Evolutionary conservation across 169 alveolate genomes (phyloP).

Genomic region (Eimeria tenella): DNA sequence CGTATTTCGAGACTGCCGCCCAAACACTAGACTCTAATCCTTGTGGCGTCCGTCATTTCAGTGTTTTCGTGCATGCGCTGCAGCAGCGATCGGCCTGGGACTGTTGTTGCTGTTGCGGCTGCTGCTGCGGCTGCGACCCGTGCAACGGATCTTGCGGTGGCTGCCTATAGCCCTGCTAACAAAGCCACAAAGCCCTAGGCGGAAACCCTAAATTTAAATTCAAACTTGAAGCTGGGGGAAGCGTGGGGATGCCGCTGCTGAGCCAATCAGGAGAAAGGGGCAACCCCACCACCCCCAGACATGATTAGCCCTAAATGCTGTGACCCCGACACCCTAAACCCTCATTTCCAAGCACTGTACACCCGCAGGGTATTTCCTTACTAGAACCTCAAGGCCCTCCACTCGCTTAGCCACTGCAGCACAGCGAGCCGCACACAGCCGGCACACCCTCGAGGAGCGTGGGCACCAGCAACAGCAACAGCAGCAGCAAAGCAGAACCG

Average conservation of each 20-base stretch:
- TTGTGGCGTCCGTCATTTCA: neutral
- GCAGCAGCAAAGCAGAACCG: constrained; percentile 24
- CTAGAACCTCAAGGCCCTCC: no score
- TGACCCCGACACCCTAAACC: neutral
- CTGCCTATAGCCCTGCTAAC: neutral
- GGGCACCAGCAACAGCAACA: neutral
- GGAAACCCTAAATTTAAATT: neutral
- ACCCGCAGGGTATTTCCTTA: no score
- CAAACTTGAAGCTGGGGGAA: neutral
- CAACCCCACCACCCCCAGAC: constrained; percentile 32
- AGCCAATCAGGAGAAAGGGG: neutral
- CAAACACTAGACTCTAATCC: neutral
- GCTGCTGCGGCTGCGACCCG: neutral
- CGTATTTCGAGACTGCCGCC: neutral
- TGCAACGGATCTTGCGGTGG: neutral
- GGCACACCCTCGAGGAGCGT: no score
- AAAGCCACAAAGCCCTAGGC: neutral
- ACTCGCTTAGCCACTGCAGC: no score
- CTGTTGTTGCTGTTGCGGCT: neutral
- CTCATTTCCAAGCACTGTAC: neutral
- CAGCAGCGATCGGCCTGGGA: neutral
- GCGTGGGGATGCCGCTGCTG: neutral
- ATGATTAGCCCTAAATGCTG: neutral
- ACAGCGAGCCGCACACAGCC: no score
- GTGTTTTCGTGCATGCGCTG: neutral